Conservation (phyloP, 768 basidiomycete species). For the Podaxis sp. region DNA sequence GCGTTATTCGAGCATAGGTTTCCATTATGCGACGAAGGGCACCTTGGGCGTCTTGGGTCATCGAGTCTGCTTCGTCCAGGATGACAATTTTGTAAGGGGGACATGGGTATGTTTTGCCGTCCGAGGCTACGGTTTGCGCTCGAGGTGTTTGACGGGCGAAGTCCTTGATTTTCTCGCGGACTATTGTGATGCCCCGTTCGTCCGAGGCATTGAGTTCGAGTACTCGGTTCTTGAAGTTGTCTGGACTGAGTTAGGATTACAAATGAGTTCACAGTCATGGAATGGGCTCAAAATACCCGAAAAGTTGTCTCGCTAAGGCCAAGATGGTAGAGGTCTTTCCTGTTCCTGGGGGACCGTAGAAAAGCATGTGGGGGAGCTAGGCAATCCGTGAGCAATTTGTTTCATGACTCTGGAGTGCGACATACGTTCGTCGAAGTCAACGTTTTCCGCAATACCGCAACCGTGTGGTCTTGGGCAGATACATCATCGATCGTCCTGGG, state of each 20-base stretch:
- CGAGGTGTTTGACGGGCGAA: slow-evolving; percentile 92
- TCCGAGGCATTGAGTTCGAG: slow-evolving; percentile 98
- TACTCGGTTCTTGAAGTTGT: slow-evolving; percentile 89
- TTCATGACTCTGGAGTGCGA: neutral
- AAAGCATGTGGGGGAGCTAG: slow-evolving; percentile 98
- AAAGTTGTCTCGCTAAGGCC: slow-evolving; percentile 88
- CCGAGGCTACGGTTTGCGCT: slow-evolving; percentile 67
- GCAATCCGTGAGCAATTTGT: slow-evolving; percentile 12
- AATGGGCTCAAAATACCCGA: slow-evolving; percentile 53
- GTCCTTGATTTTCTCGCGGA: slow-evolving; percentile 97
- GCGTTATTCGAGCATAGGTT: slow-evolving; percentile 93
- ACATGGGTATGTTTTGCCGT: slow-evolving; percentile 85
- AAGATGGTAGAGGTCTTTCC: slow-evolving; percentile 99
- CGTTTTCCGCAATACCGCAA: slow-evolving; percentile 87
- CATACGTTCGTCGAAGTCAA: slow-evolving; percentile 87
- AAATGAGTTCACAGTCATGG: neutral
- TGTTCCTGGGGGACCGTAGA: slow-evolving; percentile 98
- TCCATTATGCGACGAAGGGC: slow-evolving; percentile 99
- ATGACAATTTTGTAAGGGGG: slow-evolving; percentile 99
- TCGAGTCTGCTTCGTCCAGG: slow-evolving; percentile 97
- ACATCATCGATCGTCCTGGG: slow-evolving; percentile 98
- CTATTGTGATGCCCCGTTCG: slow-evolving; percentile 94
- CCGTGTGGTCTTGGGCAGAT: slow-evolving; percentile 94
- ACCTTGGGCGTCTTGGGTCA: slow-evolving; percentile 99
- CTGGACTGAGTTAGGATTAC: slow-evolving; percentile 55